Percentiles rank a stretch among this genome's conserved stretches.
phyloP scores from a whole-genome alignment of 139 green algal genomes.

The Penium margaritaceum region DNA sequence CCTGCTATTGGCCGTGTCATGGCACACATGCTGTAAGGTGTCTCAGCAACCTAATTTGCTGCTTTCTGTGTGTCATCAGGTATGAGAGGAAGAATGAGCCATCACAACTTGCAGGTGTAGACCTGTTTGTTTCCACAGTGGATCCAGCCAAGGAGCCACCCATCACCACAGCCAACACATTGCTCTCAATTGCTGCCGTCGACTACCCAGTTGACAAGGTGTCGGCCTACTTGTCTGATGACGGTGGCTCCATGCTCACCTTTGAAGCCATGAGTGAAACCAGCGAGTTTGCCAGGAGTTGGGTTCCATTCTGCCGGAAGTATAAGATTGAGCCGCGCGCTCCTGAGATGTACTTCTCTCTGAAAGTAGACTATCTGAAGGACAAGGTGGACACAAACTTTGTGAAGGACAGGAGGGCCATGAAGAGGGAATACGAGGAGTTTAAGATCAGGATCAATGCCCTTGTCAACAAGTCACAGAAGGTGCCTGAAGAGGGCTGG shows the following conservation, averaged over 20 bases:
- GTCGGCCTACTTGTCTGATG: slow-evolving; percentile 19
- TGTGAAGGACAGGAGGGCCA: slow-evolving; percentile 17
- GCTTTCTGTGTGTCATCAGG: too few relatives aligned
- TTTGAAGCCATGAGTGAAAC: slow-evolving; percentile 38
- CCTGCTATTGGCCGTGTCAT: too few relatives aligned
- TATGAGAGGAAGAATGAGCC: neutral
- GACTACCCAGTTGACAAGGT: slow-evolving; percentile 39
- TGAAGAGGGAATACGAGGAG: slow-evolving; percentile 42
- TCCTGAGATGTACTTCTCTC: slow-evolving; percentile 38
- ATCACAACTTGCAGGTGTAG: slow-evolving; percentile 11
- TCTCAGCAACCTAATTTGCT: too few relatives aligned
- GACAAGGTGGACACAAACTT: slow-evolving; percentile 23
- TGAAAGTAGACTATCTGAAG: slow-evolving; percentile 36
- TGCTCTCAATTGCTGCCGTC: slow-evolving; percentile 25
- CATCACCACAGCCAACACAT: slow-evolving; percentile 21
- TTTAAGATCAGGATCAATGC: slow-evolving; percentile 28
- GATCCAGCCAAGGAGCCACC: slow-evolving; percentile 40
- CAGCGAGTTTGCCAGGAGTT: slow-evolving; percentile 19
- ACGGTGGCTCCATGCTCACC: slow-evolving; percentile 23
- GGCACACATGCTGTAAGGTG: too few relatives aligned
- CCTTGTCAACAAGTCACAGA: slow-evolving; percentile 30
- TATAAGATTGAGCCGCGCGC: slow-evolving; percentile 33
- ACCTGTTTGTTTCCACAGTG: slow-evolving; percentile 34
- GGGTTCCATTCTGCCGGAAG: slow-evolving; percentile 35
- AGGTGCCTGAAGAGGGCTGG: slow-evolving; percentile 26